A percentile compares a stretch with the other conserved stretches of the same genome.
Conservation (phyloP, 2,329 filamentous ascomycete genomes). For the Fusarium sp. region DNA sequence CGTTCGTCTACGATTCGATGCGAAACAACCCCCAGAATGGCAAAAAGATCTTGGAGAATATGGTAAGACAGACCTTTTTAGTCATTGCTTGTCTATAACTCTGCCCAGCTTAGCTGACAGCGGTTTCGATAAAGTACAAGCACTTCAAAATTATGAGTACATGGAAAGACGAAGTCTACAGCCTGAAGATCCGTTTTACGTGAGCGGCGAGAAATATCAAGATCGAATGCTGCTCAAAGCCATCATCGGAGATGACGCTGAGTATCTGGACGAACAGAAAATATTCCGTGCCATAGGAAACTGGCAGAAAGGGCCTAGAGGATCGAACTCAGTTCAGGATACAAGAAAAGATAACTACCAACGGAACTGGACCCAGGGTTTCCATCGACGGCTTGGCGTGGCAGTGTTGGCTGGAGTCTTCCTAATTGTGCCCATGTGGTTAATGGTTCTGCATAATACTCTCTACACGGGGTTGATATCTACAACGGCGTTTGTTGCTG, state of each 20-base stretch:
- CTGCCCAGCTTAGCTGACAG: too few species aligned
- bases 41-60: background rate
- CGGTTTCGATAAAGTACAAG: background rate
- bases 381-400: background rate
- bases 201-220: background rate
- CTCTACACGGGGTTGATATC: background rate
- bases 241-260: background rate
- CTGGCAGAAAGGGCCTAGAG: background rate
- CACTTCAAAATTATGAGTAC: conserved; percentile 1
- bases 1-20: background rate
- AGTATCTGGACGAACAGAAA: background rate
- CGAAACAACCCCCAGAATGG: background rate
- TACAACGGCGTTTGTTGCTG: background rate
- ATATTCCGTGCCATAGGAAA: background rate
- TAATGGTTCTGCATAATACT: conserved; percentile 10
- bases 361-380: background rate
- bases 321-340: background rate
- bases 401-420: background rate
- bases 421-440: background rate
- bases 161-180: background rate
- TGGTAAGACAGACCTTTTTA: background rate
- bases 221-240: background rate
- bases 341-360: background rate
- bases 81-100: too few species aligned
- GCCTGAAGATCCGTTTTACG: background rate